Evolutionary conservation across 257 asterid genomes (phyloP), one percentile per base, ranked within the genome.

Genomic region (Anisodus acutangulus): DNA sequence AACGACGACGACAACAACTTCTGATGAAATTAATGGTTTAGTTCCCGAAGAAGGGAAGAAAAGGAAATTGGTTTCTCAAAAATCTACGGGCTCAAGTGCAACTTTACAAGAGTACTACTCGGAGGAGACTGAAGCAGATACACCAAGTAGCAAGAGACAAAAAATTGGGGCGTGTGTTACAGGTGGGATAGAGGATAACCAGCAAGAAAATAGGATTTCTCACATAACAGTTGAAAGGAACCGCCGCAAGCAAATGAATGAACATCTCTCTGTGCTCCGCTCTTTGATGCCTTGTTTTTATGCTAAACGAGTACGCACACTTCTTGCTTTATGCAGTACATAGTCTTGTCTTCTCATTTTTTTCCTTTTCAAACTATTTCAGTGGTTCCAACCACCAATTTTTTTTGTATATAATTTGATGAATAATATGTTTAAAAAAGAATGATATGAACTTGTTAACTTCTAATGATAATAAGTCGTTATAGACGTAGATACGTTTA

Each of bases 51-150:
- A 84, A 15, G 87, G 83, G 2, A 66, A 71, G 0, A 83, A 79
- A 51, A 86, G 82, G 8, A 86, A 85, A 81, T 88, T 91, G 39
- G 91, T 89, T 86, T 92, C 91, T 17, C 94, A 90, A 31, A 90
- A 85, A n/a, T 84, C 88, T 11, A 54, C 86, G 0, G 83, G 89
- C 13, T 81, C 87, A 4, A 84, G 87, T 60, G 86, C 81, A 6
- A 74, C 81, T 11, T 49, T 49, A 64, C 68, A 58, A 16, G 85
- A 76, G 19, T 80, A 87, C 5, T 80, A 87, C 3, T 78, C 66
- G 13, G 58, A 81, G 51, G 58, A 81, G 45, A 53, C 47, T 6
- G 78, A 45, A 45, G 84, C 60, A n/a, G 84, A 81, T 54, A 43
- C 71, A 64, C 84, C 84, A 17, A 43, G 66, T 22, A 45, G 47